Percentiles rank a stretch among this genome's conserved stretches.
phyloP scores from a whole-genome alignment of 78 protist species.

The Pirum gemmata region DNA sequence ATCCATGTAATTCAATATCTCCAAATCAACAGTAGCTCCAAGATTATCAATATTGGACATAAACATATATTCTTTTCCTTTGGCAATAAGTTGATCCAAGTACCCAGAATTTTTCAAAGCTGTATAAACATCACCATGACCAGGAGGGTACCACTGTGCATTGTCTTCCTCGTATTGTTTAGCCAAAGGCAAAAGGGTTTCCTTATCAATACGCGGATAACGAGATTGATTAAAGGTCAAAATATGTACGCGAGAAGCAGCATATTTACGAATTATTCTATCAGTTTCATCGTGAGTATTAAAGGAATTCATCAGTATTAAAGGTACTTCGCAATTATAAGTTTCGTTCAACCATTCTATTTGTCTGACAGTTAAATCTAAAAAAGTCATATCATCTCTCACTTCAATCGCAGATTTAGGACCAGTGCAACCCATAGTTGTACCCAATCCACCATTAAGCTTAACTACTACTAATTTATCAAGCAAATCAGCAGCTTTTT shows the following conservation, averaged over 20 bases:
- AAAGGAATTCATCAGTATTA: conserved; percentile 94
- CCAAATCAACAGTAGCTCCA: conserved; percentile 89
- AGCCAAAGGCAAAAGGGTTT: conserved; percentile 21
- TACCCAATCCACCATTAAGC: conserved; percentile 97
- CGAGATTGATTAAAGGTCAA: conserved; percentile 72
- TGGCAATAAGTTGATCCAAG: conserved; percentile 57
- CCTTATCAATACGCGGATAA: conserved; percentile 70
- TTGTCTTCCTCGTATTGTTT: background rate
- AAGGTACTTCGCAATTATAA: conserved; percentile 68
- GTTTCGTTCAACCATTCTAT: conserved; percentile 65
- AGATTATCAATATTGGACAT: conserved; percentile 94
- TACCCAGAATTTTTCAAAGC: conserved; percentile 61
- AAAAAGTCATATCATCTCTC: conserved; percentile 70
- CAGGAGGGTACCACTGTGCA: conserved; percentile 91
- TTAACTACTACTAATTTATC: conserved; percentile 75
- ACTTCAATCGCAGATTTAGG: conserved; percentile 87
- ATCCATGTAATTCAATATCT: conserved; percentile 47
- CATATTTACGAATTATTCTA: conserved; percentile 60
- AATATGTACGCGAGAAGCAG: conserved; percentile 50
- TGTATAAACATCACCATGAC: conserved; percentile 87
- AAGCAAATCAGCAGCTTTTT: conserved; percentile 45
- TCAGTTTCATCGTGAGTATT: conserved; percentile 81
- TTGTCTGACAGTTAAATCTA: conserved; percentile 86
- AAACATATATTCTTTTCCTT: conserved; percentile 83
- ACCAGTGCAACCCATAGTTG: conserved; percentile 96